Evolutionary conservation across 2,329 filamentous ascomycete species (phyloP), one percentile per base, ranked within the genome.

Genomic region (Xylariaceae sp.): DNA sequence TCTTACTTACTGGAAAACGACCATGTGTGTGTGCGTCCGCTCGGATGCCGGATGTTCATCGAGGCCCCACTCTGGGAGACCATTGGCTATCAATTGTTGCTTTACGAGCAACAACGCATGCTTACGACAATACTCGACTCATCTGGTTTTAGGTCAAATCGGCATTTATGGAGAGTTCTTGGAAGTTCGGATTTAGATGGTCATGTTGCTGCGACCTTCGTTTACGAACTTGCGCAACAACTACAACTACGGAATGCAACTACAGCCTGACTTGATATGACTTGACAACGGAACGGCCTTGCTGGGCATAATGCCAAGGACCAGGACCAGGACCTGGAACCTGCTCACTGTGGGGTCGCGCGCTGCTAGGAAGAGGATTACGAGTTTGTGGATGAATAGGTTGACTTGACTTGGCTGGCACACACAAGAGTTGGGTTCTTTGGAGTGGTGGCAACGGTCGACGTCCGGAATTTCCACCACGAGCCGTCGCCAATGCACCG

Each of bases 91-190:
- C 11, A 63, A 65, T 69, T 66, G 65, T 57, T 60, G 54, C 56
- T 67, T 66, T 70, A 68, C 67, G 68, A 69, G 60, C 61, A 34
- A 56, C 61, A 57, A 56, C 62, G 60, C 62, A 62, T 63, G 62
- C 65, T 68, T 67, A 67, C 64, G 56, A 55, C 56, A 34, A 15
- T 11, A 18, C 51, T 23, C 23, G 30, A 30, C 47, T 50, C 48
- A 17, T 52, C 48, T 17, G 45, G 53, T 10, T 51, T 30, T 18
- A 10, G 35, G 45, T 45, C 10, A 15, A 37, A 18, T 37, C 18
- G 17, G 53, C 55, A 50, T 30, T 30, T 37, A 41, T 57, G 47
- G 51, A 35, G 15, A 51, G 47, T 15, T 23, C 13, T 55, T 15
- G 17, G 23, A 39, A 30, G 10, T 41, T 51, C 30, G 39, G 37